Base-by-base conservation (phyloP, 208 protist genomes). In the Crithidia fasciculata region DNA sequence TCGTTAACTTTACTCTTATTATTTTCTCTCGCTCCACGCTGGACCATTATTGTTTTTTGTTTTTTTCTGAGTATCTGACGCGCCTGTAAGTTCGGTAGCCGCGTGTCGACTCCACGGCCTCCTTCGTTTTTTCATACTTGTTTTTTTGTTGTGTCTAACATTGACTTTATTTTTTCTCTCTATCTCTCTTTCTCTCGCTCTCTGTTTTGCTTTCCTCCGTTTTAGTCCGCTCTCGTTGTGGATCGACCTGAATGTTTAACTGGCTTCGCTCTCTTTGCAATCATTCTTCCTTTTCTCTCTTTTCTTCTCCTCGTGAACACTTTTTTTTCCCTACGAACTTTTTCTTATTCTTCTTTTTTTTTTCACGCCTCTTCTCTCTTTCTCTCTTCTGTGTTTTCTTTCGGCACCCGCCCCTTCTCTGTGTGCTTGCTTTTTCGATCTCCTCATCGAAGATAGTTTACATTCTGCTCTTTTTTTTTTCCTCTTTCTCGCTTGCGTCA, bases 151-250 rank as follows among this genome's bases (percentile, higher is more conserved):
- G 13, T 67, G 60, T 40, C 9, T 15, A 49, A 15, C 7, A 49
- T 49, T 15, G 7, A 49, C 45, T 74, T 12, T 45, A 7, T 40
- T 66, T 74, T 68, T 50, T 69, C 50, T 65, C 10, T 52, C 15
- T 41, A 8, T 5, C 47, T n/a, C 5, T 73, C 4, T 9, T 52
- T 55, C 44, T 50, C 13, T 28, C 28, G 0, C 28, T 28, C 28
- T 1, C 18, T 60, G 37, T 49, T 13, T 55, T 13, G 10, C 12
- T 62, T 36, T 70, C 75, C 36, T 44, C 10, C 58, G 19, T 47
- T 10, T 59, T 66, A 16, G 39, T 68, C 2, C 36, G 19, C n/a
- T 55, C 15, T 15, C 45, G 9, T 49, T 49, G 45, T 49, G 0
- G 0, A 49, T 13, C 7, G 45, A 0, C 45, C 2, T 13, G 45